Conservation (phyloP, 1,284 basidiomycete genomes). For the Porodaedalea pini region DNA sequence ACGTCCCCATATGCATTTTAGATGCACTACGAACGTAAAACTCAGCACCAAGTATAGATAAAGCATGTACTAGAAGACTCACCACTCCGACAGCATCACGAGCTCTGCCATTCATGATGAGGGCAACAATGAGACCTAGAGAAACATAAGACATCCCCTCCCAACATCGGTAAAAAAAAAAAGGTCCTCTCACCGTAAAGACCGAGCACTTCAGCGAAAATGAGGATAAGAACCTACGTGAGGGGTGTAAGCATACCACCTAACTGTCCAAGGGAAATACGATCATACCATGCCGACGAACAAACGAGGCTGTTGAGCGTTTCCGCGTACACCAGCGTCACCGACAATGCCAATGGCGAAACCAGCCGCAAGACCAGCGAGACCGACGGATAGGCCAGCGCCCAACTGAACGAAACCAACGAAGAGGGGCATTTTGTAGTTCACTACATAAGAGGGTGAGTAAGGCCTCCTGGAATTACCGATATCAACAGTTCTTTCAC, state of each 20-base stretch:
- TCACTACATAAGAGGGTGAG: slow-evolving; percentile 14
- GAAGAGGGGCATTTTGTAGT: slow-evolving; percentile 62
- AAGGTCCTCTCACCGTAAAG: slow-evolving; percentile 69
- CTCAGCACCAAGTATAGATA: not conserved
- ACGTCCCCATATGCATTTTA: not conserved
- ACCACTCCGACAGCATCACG: slow-evolving; percentile 18
- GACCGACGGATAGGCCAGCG: slow-evolving; percentile 88
- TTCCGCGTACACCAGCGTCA: slow-evolving; percentile 53
- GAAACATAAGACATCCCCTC: not conserved
- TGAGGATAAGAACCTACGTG: slow-evolving; percentile 85
- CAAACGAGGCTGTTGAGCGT: slow-evolving; percentile 15
- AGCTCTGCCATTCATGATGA: slow-evolving; percentile 21
- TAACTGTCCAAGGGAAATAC: slow-evolving; percentile 39
- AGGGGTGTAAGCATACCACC: slow-evolving; percentile 67
- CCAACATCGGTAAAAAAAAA: not conserved
- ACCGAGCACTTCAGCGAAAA: slow-evolving; percentile 92
- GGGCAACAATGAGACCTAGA: slow-evolving; percentile 23
- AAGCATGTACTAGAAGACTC: not conserved
- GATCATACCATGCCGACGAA: slow-evolving; percentile 28
- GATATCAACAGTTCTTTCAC: slow-evolving; percentile 24
- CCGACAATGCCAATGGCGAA: slow-evolving; percentile 97
- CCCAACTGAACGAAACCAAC: slow-evolving; percentile 93
- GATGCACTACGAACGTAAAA: slow-evolving; percentile 1
- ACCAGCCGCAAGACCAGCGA: slow-evolving; percentile 93
- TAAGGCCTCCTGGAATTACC: slow-evolving; percentile 23